Evolutionary conservation across 768 basidiomycete genomes (phyloP).

Genomic region (Leccinum subtestaceum): DNA sequence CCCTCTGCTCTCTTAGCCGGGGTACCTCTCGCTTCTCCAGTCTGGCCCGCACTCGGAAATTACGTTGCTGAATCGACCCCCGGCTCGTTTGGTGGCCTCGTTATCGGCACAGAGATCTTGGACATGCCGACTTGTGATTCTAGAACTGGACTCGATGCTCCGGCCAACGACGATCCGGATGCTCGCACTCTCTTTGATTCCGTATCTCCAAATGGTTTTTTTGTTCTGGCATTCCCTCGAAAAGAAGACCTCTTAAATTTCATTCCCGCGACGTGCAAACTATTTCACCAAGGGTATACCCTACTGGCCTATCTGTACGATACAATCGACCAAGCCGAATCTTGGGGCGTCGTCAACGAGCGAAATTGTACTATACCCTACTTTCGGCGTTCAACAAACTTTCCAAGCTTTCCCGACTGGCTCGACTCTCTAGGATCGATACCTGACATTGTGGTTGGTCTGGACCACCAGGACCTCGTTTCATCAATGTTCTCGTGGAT

Average conservation of each 20-base stretch:
- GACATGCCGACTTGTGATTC: neutral
- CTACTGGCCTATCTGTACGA: constrained; percentile 34
- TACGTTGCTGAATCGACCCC: constrained; percentile 29
- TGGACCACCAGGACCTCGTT: constrained; percentile 30
- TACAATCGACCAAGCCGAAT: neutral
- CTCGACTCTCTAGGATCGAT: constrained; percentile 24
- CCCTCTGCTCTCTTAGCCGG: constrained; percentile 29
- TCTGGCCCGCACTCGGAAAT: constrained; percentile 25
- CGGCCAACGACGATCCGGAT: neutral
- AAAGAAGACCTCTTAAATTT: constrained; percentile 35
- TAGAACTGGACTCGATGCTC: neutral
- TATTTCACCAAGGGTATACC: constrained; percentile 31
- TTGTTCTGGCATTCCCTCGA: constrained; percentile 37
- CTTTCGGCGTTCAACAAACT: constrained; percentile 13
- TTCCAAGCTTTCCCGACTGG: constrained; percentile 29
- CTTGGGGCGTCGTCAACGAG: constrained; percentile 6
- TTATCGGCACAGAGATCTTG: constrained; percentile 22
- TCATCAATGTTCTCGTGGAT: constrained; percentile 21
- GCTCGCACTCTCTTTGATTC: neutral
- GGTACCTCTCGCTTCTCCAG: constrained; percentile 18
- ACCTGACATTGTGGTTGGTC: constrained; percentile 35
- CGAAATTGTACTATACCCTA: constrained; percentile 19
- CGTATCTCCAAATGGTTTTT: constrained; percentile 18
- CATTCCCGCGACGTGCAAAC: constrained; percentile 35
- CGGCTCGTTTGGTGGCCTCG: constrained; percentile 39